These are phyloP conservation scores for Spergularia marina DNA, from an alignment of 148 eudicot species.

Conservation along the genomic window DNA sequence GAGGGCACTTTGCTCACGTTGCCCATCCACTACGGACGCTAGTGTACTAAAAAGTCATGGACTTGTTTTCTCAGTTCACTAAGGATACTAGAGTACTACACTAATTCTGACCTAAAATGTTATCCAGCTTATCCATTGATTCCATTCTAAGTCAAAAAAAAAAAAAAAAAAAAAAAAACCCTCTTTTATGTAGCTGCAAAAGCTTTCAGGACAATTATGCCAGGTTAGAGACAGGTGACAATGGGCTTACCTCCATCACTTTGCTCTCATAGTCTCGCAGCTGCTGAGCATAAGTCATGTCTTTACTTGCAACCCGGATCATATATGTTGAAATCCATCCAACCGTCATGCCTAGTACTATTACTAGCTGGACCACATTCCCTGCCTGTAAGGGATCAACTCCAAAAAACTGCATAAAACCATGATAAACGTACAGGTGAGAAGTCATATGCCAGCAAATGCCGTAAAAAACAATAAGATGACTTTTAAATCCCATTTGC, in stretches of 20 bases:
- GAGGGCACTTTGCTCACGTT: too few species aligned
- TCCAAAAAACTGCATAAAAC: slow-evolving; percentile 56
- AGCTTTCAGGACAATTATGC: not conserved
- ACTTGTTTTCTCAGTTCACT: too few species aligned
- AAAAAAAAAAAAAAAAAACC: too few species aligned
- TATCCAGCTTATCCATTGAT: not conserved
- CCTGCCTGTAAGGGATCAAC: slow-evolving; percentile 96
- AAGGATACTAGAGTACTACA: too few species aligned
- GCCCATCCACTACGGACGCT: too few species aligned
- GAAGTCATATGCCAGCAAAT: not conserved
- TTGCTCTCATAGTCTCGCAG: slow-evolving; percentile 86
- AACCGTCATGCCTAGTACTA: slow-evolving; percentile 88
- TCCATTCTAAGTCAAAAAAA: too few species aligned
- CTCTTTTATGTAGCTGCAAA: not conserved
- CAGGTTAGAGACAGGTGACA: not conserved
- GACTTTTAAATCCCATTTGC: not conserved
- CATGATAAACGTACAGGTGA: slow-evolving; percentile 2
- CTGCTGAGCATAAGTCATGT: slow-evolving; percentile 97
- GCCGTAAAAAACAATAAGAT: not conserved
- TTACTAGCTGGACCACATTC: slow-evolving; percentile 80
- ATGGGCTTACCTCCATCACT: slow-evolving; percentile 77
- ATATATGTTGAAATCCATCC: slow-evolving; percentile 97
- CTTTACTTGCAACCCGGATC: slow-evolving; percentile 90
- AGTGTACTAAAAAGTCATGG: too few species aligned
- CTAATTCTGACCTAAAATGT: not conserved